Evolutionary conservation across 1,284 basidiomycete species (phyloP).

Genomic region (Ustilago curta): DNA sequence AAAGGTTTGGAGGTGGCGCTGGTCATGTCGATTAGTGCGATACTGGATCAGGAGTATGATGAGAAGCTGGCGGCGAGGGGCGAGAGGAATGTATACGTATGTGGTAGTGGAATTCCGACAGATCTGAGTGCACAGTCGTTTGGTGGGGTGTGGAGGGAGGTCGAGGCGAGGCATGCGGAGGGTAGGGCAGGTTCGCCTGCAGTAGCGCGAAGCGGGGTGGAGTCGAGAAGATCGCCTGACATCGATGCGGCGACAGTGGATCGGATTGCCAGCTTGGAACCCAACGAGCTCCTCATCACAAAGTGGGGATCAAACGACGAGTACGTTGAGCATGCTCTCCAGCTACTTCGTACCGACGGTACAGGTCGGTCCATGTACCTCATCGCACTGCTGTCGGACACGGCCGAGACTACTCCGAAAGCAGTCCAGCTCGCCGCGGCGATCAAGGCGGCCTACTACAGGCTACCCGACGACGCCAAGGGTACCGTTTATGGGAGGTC

Average conservation of each 20-base stretch:
- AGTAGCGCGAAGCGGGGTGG: background rate
- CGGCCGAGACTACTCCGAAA: constrained; percentile 78
- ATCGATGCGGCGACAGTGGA: constrained; percentile 7
- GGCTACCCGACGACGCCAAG: constrained; percentile 72
- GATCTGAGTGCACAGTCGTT: constrained; percentile 32
- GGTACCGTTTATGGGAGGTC: constrained; percentile 36
- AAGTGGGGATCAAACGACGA: constrained; percentile 77
- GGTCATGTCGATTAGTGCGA: constrained; percentile 79
- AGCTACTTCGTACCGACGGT: constrained; percentile 74
- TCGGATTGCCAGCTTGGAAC: constrained; percentile 41
- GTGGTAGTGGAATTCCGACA: constrained; percentile 30
- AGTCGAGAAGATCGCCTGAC: background rate
- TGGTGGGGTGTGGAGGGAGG: constrained; percentile 34
- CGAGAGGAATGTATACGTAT: constrained; percentile 49
- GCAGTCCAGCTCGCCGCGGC: constrained; percentile 83
- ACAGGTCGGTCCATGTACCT: constrained; percentile 75
- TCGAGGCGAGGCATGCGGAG: constrained; percentile 18
- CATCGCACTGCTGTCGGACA: constrained; percentile 77
- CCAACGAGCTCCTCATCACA: constrained; percentile 78
- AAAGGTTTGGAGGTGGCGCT: constrained; percentile 80
- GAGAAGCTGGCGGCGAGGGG: constrained; percentile 33
- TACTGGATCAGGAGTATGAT: constrained; percentile 78
- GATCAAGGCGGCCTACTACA: constrained; percentile 78
- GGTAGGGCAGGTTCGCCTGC: background rate
- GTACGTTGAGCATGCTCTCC: constrained; percentile 78